Evolutionary conservation across 768 basidiomycete genomes (phyloP).

Genomic region (Sarcodon aspratus): DNA sequence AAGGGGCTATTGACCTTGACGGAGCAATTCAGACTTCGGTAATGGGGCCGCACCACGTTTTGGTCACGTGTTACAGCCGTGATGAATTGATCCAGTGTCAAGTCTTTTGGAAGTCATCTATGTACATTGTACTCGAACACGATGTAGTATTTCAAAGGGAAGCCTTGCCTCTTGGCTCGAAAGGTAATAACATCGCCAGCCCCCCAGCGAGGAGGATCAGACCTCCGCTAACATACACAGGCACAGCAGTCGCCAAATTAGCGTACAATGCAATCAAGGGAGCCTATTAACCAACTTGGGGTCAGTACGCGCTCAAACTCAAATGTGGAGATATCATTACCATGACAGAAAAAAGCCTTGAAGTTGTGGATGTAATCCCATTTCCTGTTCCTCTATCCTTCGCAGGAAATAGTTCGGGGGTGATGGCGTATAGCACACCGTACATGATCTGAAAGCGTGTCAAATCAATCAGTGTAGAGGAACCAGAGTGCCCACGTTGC

Average conservation of each 20-base stretch:
- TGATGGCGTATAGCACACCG: constrained; percentile 60
- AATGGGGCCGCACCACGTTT: no score
- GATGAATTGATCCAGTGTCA: no score
- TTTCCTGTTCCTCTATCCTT: constrained; percentile 69
- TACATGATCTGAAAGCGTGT: constrained; percentile 47
- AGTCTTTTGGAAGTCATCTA: no score
- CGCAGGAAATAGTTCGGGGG: constrained; percentile 61
- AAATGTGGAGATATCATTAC: constrained; percentile 23
- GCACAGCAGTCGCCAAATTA: constrained; percentile 49
- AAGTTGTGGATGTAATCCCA: constrained; percentile 46
- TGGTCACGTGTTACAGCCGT: no score
- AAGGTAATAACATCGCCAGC: constrained; percentile 54
- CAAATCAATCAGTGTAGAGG: neutral
- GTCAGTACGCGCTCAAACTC: neutral
- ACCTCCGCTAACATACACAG: constrained; percentile 62
- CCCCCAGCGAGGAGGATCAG: constrained; percentile 50
- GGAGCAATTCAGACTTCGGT: no score
- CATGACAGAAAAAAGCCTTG: constrained; percentile 58
- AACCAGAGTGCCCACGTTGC: constrained; percentile 12
- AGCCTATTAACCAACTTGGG: constrained; percentile 27
- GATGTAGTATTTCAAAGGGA: constrained; percentile 32
- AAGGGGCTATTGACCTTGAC: no score
- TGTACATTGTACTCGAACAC: no score
- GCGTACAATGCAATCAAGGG: constrained; percentile 65
- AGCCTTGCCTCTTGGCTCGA: constrained; percentile 65